Evolutionary conservation across 1,284 basidiomycete species (phyloP), one percentile per base, ranked within the genome.

Genomic region (Leccinum pachyderme): DNA sequence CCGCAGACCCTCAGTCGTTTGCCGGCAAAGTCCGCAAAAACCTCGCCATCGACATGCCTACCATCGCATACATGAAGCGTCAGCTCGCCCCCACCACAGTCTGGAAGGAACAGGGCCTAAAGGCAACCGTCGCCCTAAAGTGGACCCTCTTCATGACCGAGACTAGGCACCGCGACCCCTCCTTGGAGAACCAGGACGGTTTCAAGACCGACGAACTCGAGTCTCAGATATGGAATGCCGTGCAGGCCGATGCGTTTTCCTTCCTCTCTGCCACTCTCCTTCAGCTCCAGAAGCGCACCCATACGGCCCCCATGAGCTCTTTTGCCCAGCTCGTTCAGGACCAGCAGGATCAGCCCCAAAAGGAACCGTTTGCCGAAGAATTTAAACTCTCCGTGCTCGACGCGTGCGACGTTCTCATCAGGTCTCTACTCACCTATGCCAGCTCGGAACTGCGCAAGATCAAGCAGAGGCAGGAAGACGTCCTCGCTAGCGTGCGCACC

Each of bases 381-480:
- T 91, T 92, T 72, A 82, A 81, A 59, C 73, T 78, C 2, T 73
- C 81, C 28, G 74, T 95, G 11, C 75, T 93, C 28, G 72, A 78
- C 27, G 81, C 84, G 22, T 83, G 92, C 55, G 92, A 95, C 65
- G 75, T 76, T 1, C 79, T 96, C 15, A 73, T 95, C 35, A 80
- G 87, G 33, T 83, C 84, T 15, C 74, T 91, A 43, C 86, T 97
- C 61, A 86, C 83, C 0, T 86, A 89, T 58, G 88, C 91, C 7
- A 91, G 89, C 12, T 88, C 90, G 0, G 90, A 95, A 68, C 78
- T 97, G n/a, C 84, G 91, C 44, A 93, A 92, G 68, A 87, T 97
- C 68, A 93, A 94, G 68, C 92, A 95, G 64, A 78, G 87, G 41
- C 94, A 97, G 68, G 95, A 97, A 71, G 95, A 97, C 67, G 78